Base-by-base conservation (phyloP, 1,139 yeast species). In the Nakaseomyces kungkrabaensis region DNA sequence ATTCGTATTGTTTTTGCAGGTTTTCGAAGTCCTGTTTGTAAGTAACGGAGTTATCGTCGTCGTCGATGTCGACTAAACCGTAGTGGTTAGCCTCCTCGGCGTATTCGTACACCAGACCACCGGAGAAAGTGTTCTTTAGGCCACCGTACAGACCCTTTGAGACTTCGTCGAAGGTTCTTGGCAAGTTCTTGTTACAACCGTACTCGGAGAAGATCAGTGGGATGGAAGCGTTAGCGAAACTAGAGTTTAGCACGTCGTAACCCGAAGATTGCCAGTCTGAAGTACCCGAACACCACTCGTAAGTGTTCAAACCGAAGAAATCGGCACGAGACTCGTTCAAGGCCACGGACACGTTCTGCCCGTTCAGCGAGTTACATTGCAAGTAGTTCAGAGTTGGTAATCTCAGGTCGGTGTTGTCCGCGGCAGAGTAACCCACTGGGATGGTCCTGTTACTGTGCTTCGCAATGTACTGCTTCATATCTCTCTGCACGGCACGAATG, bases 371-470 rank as follows among this genome's bases (percentile, higher is more conserved):
- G 53, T 82, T 82, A 69, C 97, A 90, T 54, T 88, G 82, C 60
- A 90, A 76, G 67, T 87, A 90, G 60, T 82, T 84, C 67, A 88
- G 85, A 55, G 92, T 79, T 37, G 88, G 86, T 51, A 77, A 70
- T 67, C 96, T 79, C 57, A 84, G 77, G 31, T 75, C 76, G 51
- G 72, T 72, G 60, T 84, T 95, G 68, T 89, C 96, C 47, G 95
- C 95, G 43, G 96, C 92, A 10, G 96, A 85, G 68, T 89, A 90
- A 48, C 97, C 97, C 42, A 90, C 94, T 4, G 96, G 96, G 52
- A 89, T 84, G 9, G 74, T 65, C 68, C 97, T 79, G 63, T 84
- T 78, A 26, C 82, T 72, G 58, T 85, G 80, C 51, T 76, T 72
- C 13, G 75, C 70, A 55, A 90, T 87, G 67, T 90, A 89, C 59